A percentile compares a stretch with the other conserved stretches of the same genome.
phyloP scores from a whole-genome alignment of 2,329 filamentous ascomycete genomes.

The Alternaria arborescens region DNA sequence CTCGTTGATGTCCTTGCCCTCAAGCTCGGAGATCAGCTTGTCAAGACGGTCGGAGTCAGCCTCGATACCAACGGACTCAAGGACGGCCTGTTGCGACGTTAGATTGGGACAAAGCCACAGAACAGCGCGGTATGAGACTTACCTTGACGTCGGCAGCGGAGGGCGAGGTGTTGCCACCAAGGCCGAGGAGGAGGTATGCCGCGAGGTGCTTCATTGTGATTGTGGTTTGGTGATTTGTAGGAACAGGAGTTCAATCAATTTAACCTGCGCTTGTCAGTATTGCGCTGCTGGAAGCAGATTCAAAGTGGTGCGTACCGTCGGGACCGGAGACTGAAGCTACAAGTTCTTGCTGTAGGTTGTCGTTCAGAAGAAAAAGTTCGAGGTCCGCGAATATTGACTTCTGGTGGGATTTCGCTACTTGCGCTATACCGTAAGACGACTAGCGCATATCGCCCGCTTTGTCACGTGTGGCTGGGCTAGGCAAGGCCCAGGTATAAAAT shows the following conservation, averaged over 20 bases:
- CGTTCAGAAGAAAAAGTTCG: slow-evolving; percentile 43
- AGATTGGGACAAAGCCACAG: slow-evolving; percentile 5
- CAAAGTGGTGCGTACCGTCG: slow-evolving; percentile 69
- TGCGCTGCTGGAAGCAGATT: background rate
- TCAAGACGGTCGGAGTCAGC: slow-evolving; percentile 84
- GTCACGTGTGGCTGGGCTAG: slow-evolving; percentile 27
- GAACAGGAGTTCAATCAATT: slow-evolving; percentile 99
- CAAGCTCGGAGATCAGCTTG: slow-evolving; percentile 87
- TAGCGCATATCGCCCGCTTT: slow-evolving; percentile 12
- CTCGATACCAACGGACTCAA: slow-evolving; percentile 94
- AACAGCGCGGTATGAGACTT: background rate
- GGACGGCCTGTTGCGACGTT: slow-evolving; percentile 71
- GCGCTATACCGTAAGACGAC: slow-evolving; percentile 10
- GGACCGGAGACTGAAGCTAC: slow-evolving; percentile 98
- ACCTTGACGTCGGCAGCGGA: slow-evolving; percentile 78
- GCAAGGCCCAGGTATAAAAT: slow-evolving; percentile 32
- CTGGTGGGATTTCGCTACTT: slow-evolving; percentile 20
- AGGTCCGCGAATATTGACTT: slow-evolving; percentile 30
- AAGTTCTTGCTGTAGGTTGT: slow-evolving; percentile 69
- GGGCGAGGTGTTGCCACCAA: slow-evolving; percentile 90
- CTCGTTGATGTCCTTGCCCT: slow-evolving; percentile 94
- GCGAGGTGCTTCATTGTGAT: slow-evolving; percentile 99
- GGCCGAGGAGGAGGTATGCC: slow-evolving; percentile 95
- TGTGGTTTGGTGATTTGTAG: slow-evolving; percentile 36
- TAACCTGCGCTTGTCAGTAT: slow-evolving; percentile 47